Conservation (phyloP, 805 yeast genomes). For the Metschnikowia matae region DNA sequence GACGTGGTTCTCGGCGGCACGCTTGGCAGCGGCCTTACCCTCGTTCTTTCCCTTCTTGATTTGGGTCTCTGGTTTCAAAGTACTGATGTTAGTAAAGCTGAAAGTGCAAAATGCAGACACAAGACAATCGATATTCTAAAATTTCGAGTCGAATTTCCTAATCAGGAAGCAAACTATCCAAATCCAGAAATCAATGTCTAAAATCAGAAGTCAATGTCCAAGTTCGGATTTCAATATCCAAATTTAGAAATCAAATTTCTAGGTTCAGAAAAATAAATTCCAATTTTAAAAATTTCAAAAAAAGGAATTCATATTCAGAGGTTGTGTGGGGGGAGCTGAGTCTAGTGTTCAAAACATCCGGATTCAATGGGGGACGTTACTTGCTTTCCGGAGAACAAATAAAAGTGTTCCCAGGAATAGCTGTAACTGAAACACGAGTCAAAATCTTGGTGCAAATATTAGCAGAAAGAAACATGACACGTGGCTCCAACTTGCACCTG, state of each 20-base stretch:
- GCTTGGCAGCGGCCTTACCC: slow-evolving; percentile 71
- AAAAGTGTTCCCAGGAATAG: slow-evolving; percentile 12
- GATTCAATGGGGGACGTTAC: not conserved
- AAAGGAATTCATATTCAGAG: too few relatives aligned
- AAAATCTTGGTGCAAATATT: slow-evolving; percentile 9
- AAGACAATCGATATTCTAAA: too few relatives aligned
- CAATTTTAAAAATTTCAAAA: too few relatives aligned
- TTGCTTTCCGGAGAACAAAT: slow-evolving; percentile 15
- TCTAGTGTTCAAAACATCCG: not conserved
- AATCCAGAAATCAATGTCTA: too few relatives aligned
- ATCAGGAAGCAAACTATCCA: too few relatives aligned
- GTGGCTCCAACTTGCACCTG: slow-evolving; percentile 4
- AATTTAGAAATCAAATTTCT: too few relatives aligned
- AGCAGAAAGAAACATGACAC: slow-evolving; percentile 1
- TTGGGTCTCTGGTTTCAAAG: slow-evolving; percentile 79
- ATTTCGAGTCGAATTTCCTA: too few relatives aligned
- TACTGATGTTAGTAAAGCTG: slow-evolving; percentile 21
- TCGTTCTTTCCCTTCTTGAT: slow-evolving; percentile 77
- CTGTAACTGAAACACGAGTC: slow-evolving; percentile 19
- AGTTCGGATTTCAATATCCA: too few relatives aligned
- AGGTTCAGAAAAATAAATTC: too few relatives aligned
- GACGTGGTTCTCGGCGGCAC: slow-evolving; percentile 75
- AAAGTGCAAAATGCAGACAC: not conserved
- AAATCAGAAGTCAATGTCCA: too few relatives aligned
- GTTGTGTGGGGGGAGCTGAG: too few relatives aligned